These are phyloP conservation scores for Vigna unguiculata DNA, from an alignment of 306 rosid species.

Conservation along the genomic window DNA sequence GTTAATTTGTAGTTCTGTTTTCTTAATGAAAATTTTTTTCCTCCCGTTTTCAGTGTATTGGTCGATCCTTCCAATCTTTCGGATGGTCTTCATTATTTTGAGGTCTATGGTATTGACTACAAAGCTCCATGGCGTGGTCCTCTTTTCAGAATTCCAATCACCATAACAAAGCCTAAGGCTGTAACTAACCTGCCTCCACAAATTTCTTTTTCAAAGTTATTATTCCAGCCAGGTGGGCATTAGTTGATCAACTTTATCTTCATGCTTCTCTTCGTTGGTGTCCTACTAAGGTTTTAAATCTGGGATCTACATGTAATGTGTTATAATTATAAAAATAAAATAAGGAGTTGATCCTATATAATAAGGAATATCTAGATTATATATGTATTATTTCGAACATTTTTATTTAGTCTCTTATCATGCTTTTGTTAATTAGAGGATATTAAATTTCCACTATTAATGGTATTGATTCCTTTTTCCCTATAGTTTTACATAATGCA, in stretches of 20 bases:
- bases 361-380: too few relatives aligned
- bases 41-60: slow-evolving; percentile 66
- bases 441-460: too few relatives aligned
- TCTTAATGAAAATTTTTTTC: slow-evolving; percentile 28
- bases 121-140: slow-evolving; percentile 99
- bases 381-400: too few relatives aligned
- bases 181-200: slow-evolving; percentile 66
- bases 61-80: slow-evolving; percentile 85
- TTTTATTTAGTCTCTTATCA: too few relatives aligned
- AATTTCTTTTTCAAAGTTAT: slow-evolving; percentile 72
- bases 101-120: slow-evolving; percentile 87
- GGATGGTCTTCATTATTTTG: slow-evolving; percentile 91
- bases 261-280: slow-evolving; percentile 39
- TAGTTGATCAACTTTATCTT: slow-evolving; percentile 33
- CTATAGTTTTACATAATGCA: neutral
- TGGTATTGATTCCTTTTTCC: too few relatives aligned
- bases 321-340: too few relatives aligned
- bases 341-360: too few relatives aligned
- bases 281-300: slow-evolving; percentile 27
- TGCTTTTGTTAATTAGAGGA: too few relatives aligned
- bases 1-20: slow-evolving; percentile 31
- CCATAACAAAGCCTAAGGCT: slow-evolving; percentile 80
- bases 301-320: neutral
- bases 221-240: slow-evolving; percentile 80
- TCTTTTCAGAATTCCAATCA: slow-evolving; percentile 89